phyloP scores from a whole-genome alignment of 768 basidiomycete species.

The Russula vinacea region DNA sequence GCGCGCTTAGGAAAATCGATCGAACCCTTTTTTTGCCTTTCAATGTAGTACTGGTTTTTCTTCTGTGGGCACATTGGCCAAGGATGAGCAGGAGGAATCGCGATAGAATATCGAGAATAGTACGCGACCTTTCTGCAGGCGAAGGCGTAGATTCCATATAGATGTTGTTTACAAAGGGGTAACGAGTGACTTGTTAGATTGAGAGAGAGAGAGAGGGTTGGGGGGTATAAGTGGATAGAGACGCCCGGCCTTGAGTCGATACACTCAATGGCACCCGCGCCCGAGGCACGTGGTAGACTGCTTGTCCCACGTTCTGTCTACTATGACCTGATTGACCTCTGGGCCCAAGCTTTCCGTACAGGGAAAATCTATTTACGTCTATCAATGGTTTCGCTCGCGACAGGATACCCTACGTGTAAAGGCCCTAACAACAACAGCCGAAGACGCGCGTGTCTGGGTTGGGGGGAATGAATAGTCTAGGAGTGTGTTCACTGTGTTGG shows the following conservation, averaged over 20 bases:
- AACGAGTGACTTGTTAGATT: conserved; percentile 12
- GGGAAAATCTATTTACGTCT: background rate
- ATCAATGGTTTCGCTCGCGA: background rate
- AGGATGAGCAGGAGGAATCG: conserved; percentile 6
- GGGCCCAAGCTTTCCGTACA: background rate
- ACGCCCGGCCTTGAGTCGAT: background rate
- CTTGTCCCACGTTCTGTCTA: no score
- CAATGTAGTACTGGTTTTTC: conserved; percentile 2
- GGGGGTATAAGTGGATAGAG: conserved; percentile 18
- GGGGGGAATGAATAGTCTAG: background rate
- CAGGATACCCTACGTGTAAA: background rate
- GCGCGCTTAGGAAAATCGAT: background rate
- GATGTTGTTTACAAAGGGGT: conserved; percentile 17
- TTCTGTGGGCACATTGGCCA: conserved; percentile 1
- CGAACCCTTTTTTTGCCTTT: conserved; percentile 23
- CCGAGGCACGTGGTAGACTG: conserved; percentile 7
- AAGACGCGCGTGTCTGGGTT: background rate
- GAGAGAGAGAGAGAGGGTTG: background rate
- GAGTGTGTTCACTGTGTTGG: no score
- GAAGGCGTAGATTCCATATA: conserved; percentile 22
- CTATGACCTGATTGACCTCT: no score
- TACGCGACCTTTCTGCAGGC: conserved; percentile 25
- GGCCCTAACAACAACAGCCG: background rate
- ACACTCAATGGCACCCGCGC: background rate
- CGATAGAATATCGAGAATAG: background rate